Evolutionary conservation across 2,329 filamentous ascomycete species (phyloP), one percentile per base, ranked within the genome.

Genomic region (Zymoseptoria brevis): DNA sequence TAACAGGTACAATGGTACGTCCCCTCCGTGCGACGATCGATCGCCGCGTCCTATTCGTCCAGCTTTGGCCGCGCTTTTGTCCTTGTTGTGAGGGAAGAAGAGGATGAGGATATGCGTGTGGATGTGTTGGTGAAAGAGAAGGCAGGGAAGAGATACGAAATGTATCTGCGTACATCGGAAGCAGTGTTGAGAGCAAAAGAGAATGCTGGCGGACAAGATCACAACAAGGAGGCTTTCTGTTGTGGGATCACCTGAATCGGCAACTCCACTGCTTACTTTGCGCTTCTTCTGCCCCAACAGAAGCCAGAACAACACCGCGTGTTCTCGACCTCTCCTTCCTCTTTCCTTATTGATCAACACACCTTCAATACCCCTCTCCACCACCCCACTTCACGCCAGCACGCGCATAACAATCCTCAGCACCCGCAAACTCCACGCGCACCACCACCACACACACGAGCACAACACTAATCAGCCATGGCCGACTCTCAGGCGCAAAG

Each of bases 401-500:
- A 9, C 35, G 35, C 35, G 16, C 35, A 45, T 16, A 45, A 45
- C 35, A 16, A 16, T 16, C 35, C 35, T 45, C 35, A n/a, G 16
- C 35, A 41, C 35, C 13, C 7, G 13, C 30, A 35, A 6, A 35
- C 30, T 35, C 13, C 35, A 41, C 9, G 35, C 35, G 35, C 35
- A 41, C 13, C 35, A 41, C 35, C 35, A 24, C 8, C 8, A 22
- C 26, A 41, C 35, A 45, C 35, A 53, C 51, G 11, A 53, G 51
- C 50, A 51, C 19, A 51, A 13, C 51, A 53, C 51, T 24, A 53
- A 53, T 53, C 51, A 53, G 22, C 22, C 54, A 71, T 71, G 69
- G 64, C 64, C 55, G 69, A 71, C 54, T 52, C 58, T 54, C 83
- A 87, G 84, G 82, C 84, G 74, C 85, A 84, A 62, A 97, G 93